phyloP scores from a whole-genome alignment of 2,329 filamentous ascomycete genomes.

The Neofusicoccum sp. region DNA sequence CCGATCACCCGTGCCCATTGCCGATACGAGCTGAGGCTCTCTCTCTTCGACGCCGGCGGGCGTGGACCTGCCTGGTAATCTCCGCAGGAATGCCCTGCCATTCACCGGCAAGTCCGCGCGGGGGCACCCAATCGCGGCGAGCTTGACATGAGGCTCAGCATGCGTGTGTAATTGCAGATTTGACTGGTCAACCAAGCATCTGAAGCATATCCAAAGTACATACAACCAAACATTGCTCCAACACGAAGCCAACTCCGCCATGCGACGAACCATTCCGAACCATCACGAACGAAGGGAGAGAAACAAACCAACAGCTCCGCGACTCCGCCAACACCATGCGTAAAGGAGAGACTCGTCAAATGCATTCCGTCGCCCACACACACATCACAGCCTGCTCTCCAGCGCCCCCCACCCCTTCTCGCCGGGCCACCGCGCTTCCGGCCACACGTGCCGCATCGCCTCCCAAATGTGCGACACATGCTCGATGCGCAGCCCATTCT shows the following conservation, averaged over 20 bases:
- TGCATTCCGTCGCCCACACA: not conserved
- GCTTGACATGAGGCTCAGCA: not conserved
- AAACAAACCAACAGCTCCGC: not conserved
- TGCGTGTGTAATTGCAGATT: not conserved
- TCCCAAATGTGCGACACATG: constrained; percentile 96
- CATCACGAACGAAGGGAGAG: not conserved
- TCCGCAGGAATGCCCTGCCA: not conserved
- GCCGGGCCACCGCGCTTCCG: constrained; percentile 79
- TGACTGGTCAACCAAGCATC: not conserved
- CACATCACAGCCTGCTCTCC: constrained; percentile 12
- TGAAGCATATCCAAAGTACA: not conserved
- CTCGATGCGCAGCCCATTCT: constrained; percentile 80
- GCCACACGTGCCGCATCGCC: constrained; percentile 87
- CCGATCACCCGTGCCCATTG: no score
- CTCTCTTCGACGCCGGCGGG: no score
- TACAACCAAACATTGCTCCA: not conserved
- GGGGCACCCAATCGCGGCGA: not conserved
- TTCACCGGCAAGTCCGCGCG: no score
- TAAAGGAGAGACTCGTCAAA: constrained; percentile 2
- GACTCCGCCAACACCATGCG: constrained; percentile 9
- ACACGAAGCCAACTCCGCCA: not conserved
- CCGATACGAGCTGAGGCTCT: no score
- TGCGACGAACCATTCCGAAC: not conserved
- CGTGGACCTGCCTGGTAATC: not conserved
- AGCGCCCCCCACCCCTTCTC: constrained; percentile 67